phyloP scores from a whole-genome alignment of 257 asterid species.

The Anisodus acutangulus region DNA sequence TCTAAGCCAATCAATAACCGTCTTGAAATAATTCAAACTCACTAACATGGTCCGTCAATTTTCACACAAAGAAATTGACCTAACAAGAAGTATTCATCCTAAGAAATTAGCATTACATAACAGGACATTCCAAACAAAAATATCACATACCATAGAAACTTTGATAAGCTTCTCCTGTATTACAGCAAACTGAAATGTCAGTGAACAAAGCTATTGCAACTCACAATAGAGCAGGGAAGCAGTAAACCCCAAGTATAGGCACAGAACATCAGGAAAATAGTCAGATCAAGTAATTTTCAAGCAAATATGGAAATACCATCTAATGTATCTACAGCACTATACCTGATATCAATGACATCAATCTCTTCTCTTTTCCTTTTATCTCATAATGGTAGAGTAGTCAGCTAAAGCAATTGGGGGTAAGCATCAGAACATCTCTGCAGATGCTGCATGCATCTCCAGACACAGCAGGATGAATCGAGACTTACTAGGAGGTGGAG shows the following conservation, averaged over 20 bases:
- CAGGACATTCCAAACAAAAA: background rate
- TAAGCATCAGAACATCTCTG: slow-evolving; percentile 9
- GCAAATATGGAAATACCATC: background rate
- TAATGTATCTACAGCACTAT: background rate
- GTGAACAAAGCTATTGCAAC: slow-evolving; percentile 18
- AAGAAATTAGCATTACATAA: background rate
- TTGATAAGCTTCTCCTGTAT: background rate
- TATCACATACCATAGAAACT: background rate
- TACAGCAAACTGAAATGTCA: background rate
- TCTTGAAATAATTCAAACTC: background rate
- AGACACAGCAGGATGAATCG: slow-evolving; percentile 12
- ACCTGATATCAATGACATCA: background rate
- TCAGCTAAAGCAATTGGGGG: background rate
- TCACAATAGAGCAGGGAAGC: slow-evolving; percentile 2
- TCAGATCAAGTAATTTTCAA: background rate
- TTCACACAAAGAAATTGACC: background rate
- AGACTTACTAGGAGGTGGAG: background rate
- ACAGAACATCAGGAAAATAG: background rate
- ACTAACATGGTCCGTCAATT: background rate
- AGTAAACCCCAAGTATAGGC: background rate
- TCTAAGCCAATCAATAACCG: background rate
- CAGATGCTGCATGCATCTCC: slow-evolving; percentile 14
- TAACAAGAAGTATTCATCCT: background rate
- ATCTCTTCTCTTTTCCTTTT: slow-evolving; percentile 14
- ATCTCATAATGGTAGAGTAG: background rate